phyloP scores from a whole-genome alignment of 116 monocot species.

The Cymodocea nodosa region DNA sequence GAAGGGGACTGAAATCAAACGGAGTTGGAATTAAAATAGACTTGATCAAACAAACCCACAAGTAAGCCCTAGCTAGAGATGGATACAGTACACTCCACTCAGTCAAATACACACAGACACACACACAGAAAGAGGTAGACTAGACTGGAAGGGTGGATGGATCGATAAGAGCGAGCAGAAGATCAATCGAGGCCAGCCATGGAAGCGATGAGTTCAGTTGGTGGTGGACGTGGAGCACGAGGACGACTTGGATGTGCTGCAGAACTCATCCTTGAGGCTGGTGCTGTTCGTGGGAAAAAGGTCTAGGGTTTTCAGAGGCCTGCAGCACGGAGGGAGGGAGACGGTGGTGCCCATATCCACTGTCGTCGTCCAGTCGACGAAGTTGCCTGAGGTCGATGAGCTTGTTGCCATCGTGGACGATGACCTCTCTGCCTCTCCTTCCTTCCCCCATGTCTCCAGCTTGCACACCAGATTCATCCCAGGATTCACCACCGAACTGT shows the following conservation, averaged over 20 bases:
- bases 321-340: slow-evolving; percentile 11
- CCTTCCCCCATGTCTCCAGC: slow-evolving; percentile 13
- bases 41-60: background rate
- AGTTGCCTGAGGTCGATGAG: background rate
- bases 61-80: background rate
- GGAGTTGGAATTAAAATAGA: background rate
- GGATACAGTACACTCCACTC: background rate
- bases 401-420: background rate
- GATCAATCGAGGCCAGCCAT: too few relatives aligned
- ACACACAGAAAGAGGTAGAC: background rate
- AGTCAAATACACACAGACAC: background rate
- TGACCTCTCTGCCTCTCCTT: slow-evolving; percentile 10
- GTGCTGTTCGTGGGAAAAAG: slow-evolving; percentile 40
- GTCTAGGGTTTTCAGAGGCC: slow-evolving; percentile 38
- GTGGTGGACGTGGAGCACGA: slow-evolving; percentile 30
- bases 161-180: background rate
- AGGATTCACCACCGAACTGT: slow-evolving; percentile 10
- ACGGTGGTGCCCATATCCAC: slow-evolving; percentile 4
- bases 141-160: background rate
- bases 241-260: slow-evolving; percentile 23
- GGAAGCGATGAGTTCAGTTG: background rate
- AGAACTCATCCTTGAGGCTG: slow-evolving; percentile 13
- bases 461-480: slow-evolving; percentile 16
- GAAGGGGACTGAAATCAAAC: too few relatives aligned
- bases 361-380: slow-evolving; percentile 15